Evolutionary conservation across 106 monocot genomes (phyloP), one percentile per base, ranked within the genome.

Genomic region (Hemerocallis citrina): DNA sequence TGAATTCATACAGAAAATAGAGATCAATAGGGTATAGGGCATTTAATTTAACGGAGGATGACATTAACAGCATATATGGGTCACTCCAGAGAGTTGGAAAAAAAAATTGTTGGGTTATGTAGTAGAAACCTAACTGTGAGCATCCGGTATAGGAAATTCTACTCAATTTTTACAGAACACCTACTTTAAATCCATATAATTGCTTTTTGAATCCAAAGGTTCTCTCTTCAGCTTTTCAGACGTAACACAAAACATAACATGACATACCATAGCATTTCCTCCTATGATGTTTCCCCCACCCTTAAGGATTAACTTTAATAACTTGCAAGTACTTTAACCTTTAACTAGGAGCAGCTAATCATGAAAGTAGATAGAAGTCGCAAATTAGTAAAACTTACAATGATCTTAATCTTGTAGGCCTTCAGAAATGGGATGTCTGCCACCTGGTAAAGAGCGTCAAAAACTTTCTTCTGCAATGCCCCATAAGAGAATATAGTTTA

Each of bases 381-480:
- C 25, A 3, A 28, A 29, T n/a, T n/a, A n/a, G 5, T 36, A 33
- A 6, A 51, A 57, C 85, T 73, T 69, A 85, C 85, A n/a, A 79
- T 76, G 66, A 80, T 80, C 52, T 76, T 85, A 36, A 46, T 65
- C 70, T 67, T 79, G 85, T 79, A 74, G 27, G 68, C 43, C 17
- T 59, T 66, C 70, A 85, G 52, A 58, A 80, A 64, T 62, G 80
- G 73, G 60, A 80, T 13, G 35, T 77, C 73, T 0, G 74, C 85
- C 17, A 80, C 33, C 57, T 77, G 65, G 80, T 85, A 85, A 5
- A 85, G 68, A 59, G 66, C 34, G 48, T 85, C 80, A 48, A 85
- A 85, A 5, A 85, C 61, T 67, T 80, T 85, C 55, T 85, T 80
- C 85, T 85, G 80, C 64, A 69, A 50, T 13, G n/a, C n/a, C n/a